A percentile compares a stretch with the other conserved stretches of the same genome.
These are phyloP conservation scores for Paradendryphiella salina DNA, from an alignment of 2,329 filamentous ascomycete genomes.

Conservation along the genomic window DNA sequence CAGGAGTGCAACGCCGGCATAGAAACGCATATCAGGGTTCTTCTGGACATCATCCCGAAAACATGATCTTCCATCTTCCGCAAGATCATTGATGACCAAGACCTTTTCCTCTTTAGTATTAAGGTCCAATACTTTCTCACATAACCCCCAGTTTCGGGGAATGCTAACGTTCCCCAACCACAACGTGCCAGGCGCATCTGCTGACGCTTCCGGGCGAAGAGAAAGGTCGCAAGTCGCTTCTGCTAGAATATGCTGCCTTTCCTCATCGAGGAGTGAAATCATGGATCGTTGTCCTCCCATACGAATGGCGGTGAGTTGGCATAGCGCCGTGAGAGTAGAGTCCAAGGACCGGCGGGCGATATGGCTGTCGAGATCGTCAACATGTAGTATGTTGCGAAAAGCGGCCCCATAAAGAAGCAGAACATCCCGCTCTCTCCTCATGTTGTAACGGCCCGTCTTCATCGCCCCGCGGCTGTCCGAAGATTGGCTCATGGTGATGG, in stretches of 20 bases:
- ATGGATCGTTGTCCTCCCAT: constrained; percentile 40
- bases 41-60: constrained; percentile 1
- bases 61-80: not conserved
- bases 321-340: constrained; percentile 40
- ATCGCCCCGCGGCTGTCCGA: not conserved
- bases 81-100: constrained; percentile 19
- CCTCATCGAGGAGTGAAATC: constrained; percentile 44
- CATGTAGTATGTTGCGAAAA: constrained; percentile 28
- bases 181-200: constrained; percentile 12
- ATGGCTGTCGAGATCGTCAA: constrained; percentile 21
- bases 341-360: constrained; percentile 29
- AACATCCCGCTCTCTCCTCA: constrained; percentile 36
- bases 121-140: constrained; percentile 25
- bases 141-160: constrained; percentile 32
- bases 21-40: constrained; percentile 23
- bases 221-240: constrained; percentile 43
- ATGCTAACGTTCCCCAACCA: constrained; percentile 41
- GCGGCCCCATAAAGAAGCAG: constrained; percentile 31
- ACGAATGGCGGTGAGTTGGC: constrained; percentile 43
- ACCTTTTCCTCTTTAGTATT: constrained; percentile 5
- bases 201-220: constrained; percentile 19
- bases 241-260: constrained; percentile 44
- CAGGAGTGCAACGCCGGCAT: constrained; percentile 34
- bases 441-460: constrained; percentile 14
- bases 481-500: constrained; percentile 8